Conservation (phyloP, 2,329 filamentous ascomycete genomes). For the Cordyceps cicadae region DNA sequence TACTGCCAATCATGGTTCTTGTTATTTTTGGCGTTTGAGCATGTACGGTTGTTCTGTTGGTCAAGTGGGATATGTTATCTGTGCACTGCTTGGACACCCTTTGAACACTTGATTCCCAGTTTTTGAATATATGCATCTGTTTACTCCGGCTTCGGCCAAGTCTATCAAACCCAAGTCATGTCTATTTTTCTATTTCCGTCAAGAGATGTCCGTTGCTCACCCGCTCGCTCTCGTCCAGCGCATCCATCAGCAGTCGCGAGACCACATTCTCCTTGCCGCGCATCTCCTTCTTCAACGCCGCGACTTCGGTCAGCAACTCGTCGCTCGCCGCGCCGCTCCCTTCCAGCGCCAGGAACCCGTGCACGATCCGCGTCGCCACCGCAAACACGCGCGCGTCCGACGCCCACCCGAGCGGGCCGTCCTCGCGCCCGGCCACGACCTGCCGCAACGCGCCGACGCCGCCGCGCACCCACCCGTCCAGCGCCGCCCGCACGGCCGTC, state of each 20-base stretch:
- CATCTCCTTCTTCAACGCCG: conserved; percentile 6
- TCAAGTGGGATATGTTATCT: not conserved
- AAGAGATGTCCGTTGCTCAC: not conserved
- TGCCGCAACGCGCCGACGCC: conserved; percentile 38
- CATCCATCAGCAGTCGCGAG: conserved; percentile 22
- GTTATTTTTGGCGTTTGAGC: not conserved
- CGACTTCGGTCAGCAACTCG: conserved; percentile 13
- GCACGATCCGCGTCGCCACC: conserved; percentile 43
- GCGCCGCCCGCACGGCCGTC: conserved; percentile 16
- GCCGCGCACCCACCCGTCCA: conserved; percentile 40
- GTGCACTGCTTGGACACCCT: not conserved
- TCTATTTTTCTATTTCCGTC: no score
- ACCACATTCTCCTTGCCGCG: conserved; percentile 14
- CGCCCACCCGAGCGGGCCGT: conserved; percentile 66
- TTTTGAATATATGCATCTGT: not conserved
- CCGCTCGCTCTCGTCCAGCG: conserved; percentile 7
- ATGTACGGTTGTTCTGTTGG: not conserved
- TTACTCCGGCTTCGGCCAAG: not conserved
- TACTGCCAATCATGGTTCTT: not conserved
- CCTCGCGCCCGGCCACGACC: conserved; percentile 29
- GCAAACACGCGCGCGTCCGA: conserved; percentile 61
- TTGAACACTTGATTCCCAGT: not conserved
- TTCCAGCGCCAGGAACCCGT: conserved; percentile 28
- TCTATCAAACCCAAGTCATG: not conserved
- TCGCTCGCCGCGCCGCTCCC: conserved; percentile 13